Evolutionary conservation across 2,329 filamentous ascomycete genomes (phyloP), one percentile per base, ranked within the genome.

Genomic region (Hypoxylon sp.): DNA sequence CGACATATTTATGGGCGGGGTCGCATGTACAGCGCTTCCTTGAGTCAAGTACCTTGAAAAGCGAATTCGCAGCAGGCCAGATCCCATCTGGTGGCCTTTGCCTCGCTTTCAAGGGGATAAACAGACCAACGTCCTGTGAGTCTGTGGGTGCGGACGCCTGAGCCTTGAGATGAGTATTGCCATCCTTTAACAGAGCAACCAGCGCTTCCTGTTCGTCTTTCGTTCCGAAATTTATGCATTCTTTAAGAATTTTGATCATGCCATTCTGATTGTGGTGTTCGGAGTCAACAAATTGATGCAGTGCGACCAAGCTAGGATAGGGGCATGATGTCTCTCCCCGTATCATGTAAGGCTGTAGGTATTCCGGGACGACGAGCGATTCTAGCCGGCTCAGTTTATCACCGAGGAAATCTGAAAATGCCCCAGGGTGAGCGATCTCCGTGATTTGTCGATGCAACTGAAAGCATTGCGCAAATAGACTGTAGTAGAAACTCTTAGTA

Each of bases 21-120:
- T 55, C 13, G 19, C 60, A 63, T 23, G 52, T 25, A 19, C 60
- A 63, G 34, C 50, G 46, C 25, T 48, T 63, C 17, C 53, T 56
- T 4, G 52, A 48, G 14, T 49, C 52, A 13, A 63, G 52, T 3
- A 48, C 52, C 13, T 52, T 50, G 21, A 57, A 57, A 9, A 63
- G 41, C 2, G 34, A 57, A 14, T 51, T 52, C 25, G 60, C 60
- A 1, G 60, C 51, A 9, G 41, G 50, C 43, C 43, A 57, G 17
- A 57, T 53, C 11, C 23, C 32, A 34, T 63, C 50, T 14, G 60
- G 49, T 14, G 60, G 60, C 17, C 17, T 34, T 10, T 36, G 41
- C 21, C 55, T 48, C 19, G 14, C 11, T 49, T 38, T 58, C 43
- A 34, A 3, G 9, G 52, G 52, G 19, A 19, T 48, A 48, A 32